Conservation (phyloP, 306 rosid species). For the Clitoria ternatea region DNA sequence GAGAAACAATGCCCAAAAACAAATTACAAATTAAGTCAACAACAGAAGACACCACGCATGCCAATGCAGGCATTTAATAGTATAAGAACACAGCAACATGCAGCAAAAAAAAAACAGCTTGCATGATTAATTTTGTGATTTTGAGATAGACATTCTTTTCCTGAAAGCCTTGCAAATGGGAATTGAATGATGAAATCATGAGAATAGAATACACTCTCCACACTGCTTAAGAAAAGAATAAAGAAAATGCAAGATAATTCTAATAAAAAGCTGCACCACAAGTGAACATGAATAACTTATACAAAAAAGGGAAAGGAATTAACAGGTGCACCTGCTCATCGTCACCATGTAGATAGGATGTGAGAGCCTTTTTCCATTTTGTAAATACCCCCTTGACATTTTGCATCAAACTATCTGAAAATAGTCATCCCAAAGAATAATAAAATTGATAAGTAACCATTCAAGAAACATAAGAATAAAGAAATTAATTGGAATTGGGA, state of each 20-base stretch:
- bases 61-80: not conserved
- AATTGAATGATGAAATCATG: conserved; percentile 4
- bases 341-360: conserved; percentile 68
- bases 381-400: conserved; percentile 45
- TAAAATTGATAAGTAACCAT: not conserved
- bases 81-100: not conserved
- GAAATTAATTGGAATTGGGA: no score
- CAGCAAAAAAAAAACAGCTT: not conserved
- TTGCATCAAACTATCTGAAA: conserved; percentile 60
- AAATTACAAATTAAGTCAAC: not conserved
- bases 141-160: not conserved
- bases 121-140: not conserved
- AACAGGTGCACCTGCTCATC: conserved; percentile 78
- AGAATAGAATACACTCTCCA: not conserved
- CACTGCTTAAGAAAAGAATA: not conserved
- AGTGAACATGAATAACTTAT: conserved; percentile 2
- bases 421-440: conserved; percentile 16
- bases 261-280: not conserved
- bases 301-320: conserved; percentile 13
- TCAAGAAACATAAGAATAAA: not conserved
- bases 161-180: not conserved
- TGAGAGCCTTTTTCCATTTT: conserved; percentile 70
- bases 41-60: not conserved
- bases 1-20: not conserved
- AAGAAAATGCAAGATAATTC: not conserved